Percentiles rank a stretch among this genome's conserved stretches.
Evolutionary conservation across 2,329 filamentous ascomycete genomes (phyloP).

Genomic region (Penicillium italicum): DNA sequence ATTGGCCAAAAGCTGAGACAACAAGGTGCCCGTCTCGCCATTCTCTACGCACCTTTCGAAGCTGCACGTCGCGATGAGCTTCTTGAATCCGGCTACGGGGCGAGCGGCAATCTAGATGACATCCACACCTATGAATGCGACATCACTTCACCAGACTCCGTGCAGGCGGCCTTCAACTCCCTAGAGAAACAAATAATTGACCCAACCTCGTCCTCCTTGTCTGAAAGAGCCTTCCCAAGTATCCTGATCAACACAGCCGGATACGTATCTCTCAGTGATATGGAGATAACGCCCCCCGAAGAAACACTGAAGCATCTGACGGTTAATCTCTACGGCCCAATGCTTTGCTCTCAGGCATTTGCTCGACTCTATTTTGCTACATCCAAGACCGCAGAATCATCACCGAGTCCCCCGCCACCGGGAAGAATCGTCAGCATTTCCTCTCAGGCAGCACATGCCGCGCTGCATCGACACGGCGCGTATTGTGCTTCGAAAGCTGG

Average conservation of each 20-base stretch:
- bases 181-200: slow-evolving; percentile 30
- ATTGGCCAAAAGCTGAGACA: slow-evolving; percentile 42
- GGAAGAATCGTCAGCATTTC: slow-evolving; percentile 48
- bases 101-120: slow-evolving; percentile 15
- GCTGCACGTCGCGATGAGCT: slow-evolving; percentile 36
- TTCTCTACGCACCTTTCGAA: slow-evolving; percentile 50
- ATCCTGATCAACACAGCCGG: slow-evolving; percentile 45
- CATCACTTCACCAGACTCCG: slow-evolving; percentile 47
- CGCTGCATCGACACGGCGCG: slow-evolving; percentile 45
- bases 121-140: slow-evolving; percentile 45
- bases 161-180: slow-evolving; percentile 43
- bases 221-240: slow-evolving; percentile 34
- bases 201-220: slow-evolving; percentile 3
- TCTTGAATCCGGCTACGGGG: slow-evolving; percentile 37
- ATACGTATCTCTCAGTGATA: slow-evolving; percentile 46
- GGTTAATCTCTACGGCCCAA: slow-evolving; percentile 46
- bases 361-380: slow-evolving; percentile 40
- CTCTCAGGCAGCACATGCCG: slow-evolving; percentile 47
- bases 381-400: slow-evolving; percentile 17
- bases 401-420: slow-evolving; percentile 26
- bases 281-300: slow-evolving; percentile 43
- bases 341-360: slow-evolving; percentile 47
- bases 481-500: slow-evolving; percentile 51
- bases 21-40: slow-evolving; percentile 43
- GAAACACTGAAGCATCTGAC: slow-evolving; percentile 45